Evolutionary conservation across 2,329 filamentous ascomycete genomes (phyloP).

Genomic region (Botryosphaeria dothidea): DNA sequence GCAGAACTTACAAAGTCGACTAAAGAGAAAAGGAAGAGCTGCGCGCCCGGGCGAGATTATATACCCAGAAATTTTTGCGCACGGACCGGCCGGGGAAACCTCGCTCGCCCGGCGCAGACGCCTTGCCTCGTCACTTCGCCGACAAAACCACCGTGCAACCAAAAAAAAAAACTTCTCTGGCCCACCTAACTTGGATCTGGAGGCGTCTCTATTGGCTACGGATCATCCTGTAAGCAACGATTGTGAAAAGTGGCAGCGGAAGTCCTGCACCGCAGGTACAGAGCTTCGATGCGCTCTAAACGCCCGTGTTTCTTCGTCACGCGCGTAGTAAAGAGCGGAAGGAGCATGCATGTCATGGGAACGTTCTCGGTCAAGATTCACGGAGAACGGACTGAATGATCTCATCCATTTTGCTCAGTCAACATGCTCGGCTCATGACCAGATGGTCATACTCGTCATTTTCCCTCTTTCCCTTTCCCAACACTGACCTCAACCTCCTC

Average conservation of each 20-base stretch:
- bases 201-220: neutral
- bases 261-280: too few relatives aligned
- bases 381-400: too few relatives aligned
- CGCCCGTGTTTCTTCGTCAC: too few relatives aligned
- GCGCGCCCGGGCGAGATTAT: neutral
- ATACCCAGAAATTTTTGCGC: neutral
- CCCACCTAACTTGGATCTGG: neutral
- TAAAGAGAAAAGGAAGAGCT: neutral
- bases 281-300: too few relatives aligned
- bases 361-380: too few relatives aligned
- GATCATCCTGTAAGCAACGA: too few relatives aligned
- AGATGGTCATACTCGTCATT: neutral
- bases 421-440: neutral
- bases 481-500: neutral
- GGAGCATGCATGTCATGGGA: too few relatives aligned
- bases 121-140: neutral
- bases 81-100: neutral
- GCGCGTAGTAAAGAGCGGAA: too few relatives aligned
- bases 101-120: neutral
- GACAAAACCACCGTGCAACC: neutral
- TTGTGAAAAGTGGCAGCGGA: too few relatives aligned
- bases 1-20: constrained; percentile 12
- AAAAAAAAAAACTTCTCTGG: neutral
- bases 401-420: too few relatives aligned
- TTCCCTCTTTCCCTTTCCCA: neutral